Evolutionary conservation across 768 basidiomycete genomes (phyloP).

Genomic region (Termitomyces sp.): DNA sequence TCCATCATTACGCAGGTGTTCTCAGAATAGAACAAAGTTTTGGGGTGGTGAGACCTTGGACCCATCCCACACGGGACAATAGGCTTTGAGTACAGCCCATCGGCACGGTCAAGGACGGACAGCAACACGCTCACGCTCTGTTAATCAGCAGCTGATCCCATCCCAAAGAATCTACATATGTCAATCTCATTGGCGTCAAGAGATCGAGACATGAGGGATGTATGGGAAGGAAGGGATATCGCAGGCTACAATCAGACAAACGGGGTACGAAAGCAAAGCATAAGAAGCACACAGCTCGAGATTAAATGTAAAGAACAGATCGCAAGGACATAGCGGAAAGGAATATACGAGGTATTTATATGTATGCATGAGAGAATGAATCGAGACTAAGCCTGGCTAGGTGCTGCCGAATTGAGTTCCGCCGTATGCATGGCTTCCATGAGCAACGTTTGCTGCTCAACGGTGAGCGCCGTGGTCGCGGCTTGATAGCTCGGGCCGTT

Average conservation of each 20-base stretch:
- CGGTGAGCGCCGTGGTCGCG: conserved; percentile 64
- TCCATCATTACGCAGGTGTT: background rate
- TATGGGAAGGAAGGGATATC: conserved; percentile 2
- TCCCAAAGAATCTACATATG: background rate
- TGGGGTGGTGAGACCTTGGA: background rate
- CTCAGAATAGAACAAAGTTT: background rate
- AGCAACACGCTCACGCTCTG: background rate
- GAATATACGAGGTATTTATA: conserved; percentile 10
- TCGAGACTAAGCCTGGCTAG: background rate
- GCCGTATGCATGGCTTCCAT: conserved; percentile 85
- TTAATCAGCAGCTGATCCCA: background rate
- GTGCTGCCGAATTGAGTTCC: conserved; percentile 28
- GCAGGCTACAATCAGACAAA: conserved; percentile 6
- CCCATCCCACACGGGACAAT: background rate
- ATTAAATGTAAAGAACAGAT: conserved; percentile 7
- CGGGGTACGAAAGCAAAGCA: conserved; percentile 3
- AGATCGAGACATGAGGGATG: background rate
- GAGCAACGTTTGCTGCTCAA: conserved; percentile 75
- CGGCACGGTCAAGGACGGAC: background rate
- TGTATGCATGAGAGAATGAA: conserved; percentile 1
- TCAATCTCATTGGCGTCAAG: background rate
- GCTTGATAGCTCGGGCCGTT: conserved; percentile 66
- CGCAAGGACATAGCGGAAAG: conserved; percentile 11
- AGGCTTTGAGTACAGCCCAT: too few relatives aligned
- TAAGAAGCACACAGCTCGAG: conserved; percentile 3